Base-by-base conservation (phyloP, 306 rosid species). In the Prunus mume region DNA sequence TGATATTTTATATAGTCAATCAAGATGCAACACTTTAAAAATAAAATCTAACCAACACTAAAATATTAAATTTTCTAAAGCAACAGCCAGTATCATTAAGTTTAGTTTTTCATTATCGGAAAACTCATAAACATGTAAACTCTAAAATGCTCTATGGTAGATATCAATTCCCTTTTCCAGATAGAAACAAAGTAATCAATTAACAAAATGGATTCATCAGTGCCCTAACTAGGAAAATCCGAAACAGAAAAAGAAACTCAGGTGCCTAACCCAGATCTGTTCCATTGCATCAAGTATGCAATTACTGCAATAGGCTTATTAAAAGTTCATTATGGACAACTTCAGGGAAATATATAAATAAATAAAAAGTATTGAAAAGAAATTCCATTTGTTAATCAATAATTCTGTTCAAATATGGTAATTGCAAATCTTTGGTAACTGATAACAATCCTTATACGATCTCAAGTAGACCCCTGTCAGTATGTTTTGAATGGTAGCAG, bases 401-500 rank as follows among this genome's bases (percentile, higher is more conserved):
- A 15, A 34, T 34, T 34, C 54, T 18, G 5, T 65, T 65, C 38
- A 30, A 7, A 15, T n/a, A 66, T 17, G 27, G 50, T n/a, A 66
- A 34, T n/a, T 15, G 50, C 12, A 9, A 38, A 38, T 19, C 24
- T 34, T 65, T 34, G 22, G 46, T 32, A 65, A 34, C 22, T 34
- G 18, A 17, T 28, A 49, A 24, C 38, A 34, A 22, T 5, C 6
- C 41, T 17, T 34, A 34, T 47, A 34, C 15, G 49, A 4, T 17
- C 34, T 65, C 24, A 17, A 65, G 69, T 65, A 50, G 51, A 19
- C 70, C 70, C 70, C 22, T 65, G 10, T 27, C 70, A 65, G 50
- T 65, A 6, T 65, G 50, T 25, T 7, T 30, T n/a, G 22, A 34
- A 38, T 65, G 49, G 41, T 65, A 38, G 19, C 70, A 30, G 38